These are phyloP conservation scores for Boletellus sp. DNA, from an alignment of 768 basidiomycete species.

Conservation along the genomic window DNA sequence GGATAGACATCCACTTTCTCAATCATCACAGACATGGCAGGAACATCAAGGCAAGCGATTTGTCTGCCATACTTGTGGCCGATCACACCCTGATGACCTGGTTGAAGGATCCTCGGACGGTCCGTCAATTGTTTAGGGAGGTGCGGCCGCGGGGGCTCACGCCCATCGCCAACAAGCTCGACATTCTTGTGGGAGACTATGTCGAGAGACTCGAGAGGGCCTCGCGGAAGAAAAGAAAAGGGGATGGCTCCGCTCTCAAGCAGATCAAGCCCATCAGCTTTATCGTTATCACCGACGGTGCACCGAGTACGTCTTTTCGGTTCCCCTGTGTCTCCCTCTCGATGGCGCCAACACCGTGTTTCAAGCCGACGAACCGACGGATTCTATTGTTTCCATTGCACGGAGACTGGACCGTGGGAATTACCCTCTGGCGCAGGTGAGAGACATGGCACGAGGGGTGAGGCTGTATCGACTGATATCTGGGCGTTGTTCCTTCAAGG, in stretches of 20 bases:
- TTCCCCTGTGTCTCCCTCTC: background rate
- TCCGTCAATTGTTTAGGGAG: conserved; percentile 41
- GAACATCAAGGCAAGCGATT: conserved; percentile 37
- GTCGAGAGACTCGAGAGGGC: conserved; percentile 33
- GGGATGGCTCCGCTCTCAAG: conserved; percentile 22
- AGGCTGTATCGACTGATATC: background rate
- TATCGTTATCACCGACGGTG: conserved; percentile 64
- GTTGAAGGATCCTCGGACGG: conserved; percentile 34
- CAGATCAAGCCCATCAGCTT: conserved; percentile 54
- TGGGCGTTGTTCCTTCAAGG: conserved; percentile 29
- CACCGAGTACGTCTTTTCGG: conserved; percentile 43
- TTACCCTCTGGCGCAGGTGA: conserved; percentile 52
- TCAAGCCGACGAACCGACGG: conserved; percentile 50
- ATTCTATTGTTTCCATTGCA: conserved; percentile 45
- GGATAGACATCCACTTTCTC: conserved; percentile 62
- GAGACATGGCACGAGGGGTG: background rate
- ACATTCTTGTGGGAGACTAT: conserved; percentile 38
- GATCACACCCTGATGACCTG: background rate
- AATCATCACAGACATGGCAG: conserved; percentile 36
- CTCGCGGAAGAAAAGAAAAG: conserved; percentile 19
- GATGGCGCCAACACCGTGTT: background rate
- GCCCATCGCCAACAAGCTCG: conserved; percentile 42
- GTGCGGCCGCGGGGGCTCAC: conserved; percentile 45
- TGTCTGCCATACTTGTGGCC: background rate
- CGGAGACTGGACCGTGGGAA: conserved; percentile 48